Evolutionary conservation across 2,329 filamentous ascomycete species (phyloP), one percentile per base, ranked within the genome.

Genomic region (Juglanconis oblonga): DNA sequence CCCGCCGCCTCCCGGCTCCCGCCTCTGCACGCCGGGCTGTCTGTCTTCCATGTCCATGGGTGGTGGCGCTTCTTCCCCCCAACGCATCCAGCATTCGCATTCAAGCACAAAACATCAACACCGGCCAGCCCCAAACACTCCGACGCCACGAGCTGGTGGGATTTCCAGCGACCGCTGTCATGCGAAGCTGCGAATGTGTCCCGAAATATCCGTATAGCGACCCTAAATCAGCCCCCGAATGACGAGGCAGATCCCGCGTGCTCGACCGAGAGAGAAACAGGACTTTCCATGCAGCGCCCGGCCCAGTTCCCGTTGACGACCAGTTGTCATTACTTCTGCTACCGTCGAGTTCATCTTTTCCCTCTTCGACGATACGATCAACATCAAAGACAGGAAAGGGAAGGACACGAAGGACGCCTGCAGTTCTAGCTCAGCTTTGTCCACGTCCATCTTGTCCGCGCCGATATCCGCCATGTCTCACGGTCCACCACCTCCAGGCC

Each of bases 401-500:
- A 17, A 44, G 35, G 24, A 50, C 42, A 50, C 14, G n/a, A 42
- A 51, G 35, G 47, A 9, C 31, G 42, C 47, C 29, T 24, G 47
- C 55, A 49, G 47, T 38, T 42, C 36, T 14, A 50, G 55, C 54
- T 33, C 54, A 51, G 55, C 36, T 35, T 56, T 40, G 48, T 50
- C 31, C 8, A 29, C 48, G 48, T 8, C 29, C 24, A 49, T 38
- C 7, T 40, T 29, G 47, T 29, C 33, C 24, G 6, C 45, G 13
- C 13, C 52, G 10, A 13, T 11, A n/a, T 33, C 49, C 35, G 52
- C 56, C 36, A 65, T 65, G 64, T 64, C 64, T 61, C 64, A 64
- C 47, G 62, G 61, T 7, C 60, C 52, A 54, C 60, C 57, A 49
- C 64, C 58, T 32, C 61, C 58, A 51, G 57, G 57, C 49, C 52